Conservation (phyloP, 495 filamentous ascomycete genomes). For the Tetracladium setigerum region DNA sequence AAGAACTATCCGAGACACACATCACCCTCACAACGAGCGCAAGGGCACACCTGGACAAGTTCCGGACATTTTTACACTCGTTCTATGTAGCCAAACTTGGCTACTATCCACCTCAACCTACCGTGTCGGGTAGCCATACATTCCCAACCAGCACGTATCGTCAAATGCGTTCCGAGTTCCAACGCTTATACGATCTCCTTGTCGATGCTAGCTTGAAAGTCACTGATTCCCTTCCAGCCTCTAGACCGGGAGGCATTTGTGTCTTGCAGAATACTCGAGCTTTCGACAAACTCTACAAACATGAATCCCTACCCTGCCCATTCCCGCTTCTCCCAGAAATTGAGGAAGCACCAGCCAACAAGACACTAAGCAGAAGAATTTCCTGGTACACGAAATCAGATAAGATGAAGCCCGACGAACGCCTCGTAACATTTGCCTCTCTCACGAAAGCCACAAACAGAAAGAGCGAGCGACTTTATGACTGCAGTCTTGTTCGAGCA, state of each 20-base stretch:
- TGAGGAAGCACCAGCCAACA: slow-evolving; percentile 12
- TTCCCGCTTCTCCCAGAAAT: slow-evolving; percentile 50
- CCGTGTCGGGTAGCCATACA: slow-evolving; percentile 21
- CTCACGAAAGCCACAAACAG: slow-evolving; percentile 36
- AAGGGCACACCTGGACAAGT: slow-evolving; percentile 52
- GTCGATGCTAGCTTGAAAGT: slow-evolving; percentile 42
- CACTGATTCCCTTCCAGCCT: slow-evolving; percentile 28
- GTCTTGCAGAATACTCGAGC: slow-evolving; percentile 49
- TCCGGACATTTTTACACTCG: slow-evolving; percentile 52
- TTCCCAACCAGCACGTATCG: slow-evolving; percentile 45
- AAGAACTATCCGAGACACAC: slow-evolving; percentile 48
- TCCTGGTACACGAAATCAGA: slow-evolving; percentile 10
- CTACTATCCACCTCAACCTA: slow-evolving; percentile 51
- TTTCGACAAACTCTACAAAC: slow-evolving; percentile 50
- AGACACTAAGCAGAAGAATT: slow-evolving; percentile 12
- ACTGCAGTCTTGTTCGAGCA: slow-evolving; percentile 33
- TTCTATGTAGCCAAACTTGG: slow-evolving; percentile 54
- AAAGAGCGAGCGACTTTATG: slow-evolving; percentile 17
- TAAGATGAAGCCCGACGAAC: slow-evolving; percentile 25
- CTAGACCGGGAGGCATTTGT: slow-evolving; percentile 50
- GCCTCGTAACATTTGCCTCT: slow-evolving; percentile 27
- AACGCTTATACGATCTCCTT: slow-evolving; percentile 53
- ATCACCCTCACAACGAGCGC: slow-evolving; percentile 45
- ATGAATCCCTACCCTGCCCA: slow-evolving; percentile 43
- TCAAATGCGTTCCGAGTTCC: slow-evolving; percentile 55